phyloP scores from a whole-genome alignment of 805 yeast species.

The Jamesozyma piceae region DNA sequence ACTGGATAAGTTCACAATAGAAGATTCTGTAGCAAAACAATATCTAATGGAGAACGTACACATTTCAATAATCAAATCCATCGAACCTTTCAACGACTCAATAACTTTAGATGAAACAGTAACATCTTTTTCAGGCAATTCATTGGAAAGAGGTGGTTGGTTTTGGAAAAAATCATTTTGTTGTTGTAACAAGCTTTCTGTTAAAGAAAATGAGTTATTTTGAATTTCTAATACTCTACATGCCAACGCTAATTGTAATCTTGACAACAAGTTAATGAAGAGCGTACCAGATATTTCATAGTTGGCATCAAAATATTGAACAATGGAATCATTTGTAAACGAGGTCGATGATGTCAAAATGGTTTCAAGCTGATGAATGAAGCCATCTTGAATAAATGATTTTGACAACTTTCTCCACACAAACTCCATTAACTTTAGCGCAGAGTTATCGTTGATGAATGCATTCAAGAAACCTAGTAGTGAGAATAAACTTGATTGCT shows the following conservation, averaged over 20 bases:
- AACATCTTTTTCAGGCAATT: constrained; percentile 8
- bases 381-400: constrained; percentile 10
- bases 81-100: constrained; percentile 31
- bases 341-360: constrained; percentile 10
- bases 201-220: constrained; percentile 2
- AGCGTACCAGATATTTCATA: constrained; percentile 23
- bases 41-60: constrained; percentile 22
- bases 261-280: constrained; percentile 17
- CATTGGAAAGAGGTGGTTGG: too few relatives aligned
- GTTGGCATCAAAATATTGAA: constrained; percentile 23
- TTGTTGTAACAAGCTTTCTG: constrained; percentile 7
- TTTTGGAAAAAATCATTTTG: constrained; percentile 11
- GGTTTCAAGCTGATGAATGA: constrained; percentile 14
- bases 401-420: constrained; percentile 14
- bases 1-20: constrained; percentile 13
- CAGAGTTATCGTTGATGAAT: constrained; percentile 11
- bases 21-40: constrained; percentile 11
- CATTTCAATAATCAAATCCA: constrained; percentile 25
- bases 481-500: constrained; percentile 25
- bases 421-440: constrained; percentile 9
- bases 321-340: constrained; percentile 23
- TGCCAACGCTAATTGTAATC: constrained; percentile 17
- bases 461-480: constrained; percentile 34
- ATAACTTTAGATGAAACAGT: constrained; percentile 16
- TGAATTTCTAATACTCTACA: constrained; percentile 8